Evolutionary conservation across 2,329 filamentous ascomycete genomes (phyloP), one percentile per base, ranked within the genome.

Genomic region (Cercospora citrullina): DNA sequence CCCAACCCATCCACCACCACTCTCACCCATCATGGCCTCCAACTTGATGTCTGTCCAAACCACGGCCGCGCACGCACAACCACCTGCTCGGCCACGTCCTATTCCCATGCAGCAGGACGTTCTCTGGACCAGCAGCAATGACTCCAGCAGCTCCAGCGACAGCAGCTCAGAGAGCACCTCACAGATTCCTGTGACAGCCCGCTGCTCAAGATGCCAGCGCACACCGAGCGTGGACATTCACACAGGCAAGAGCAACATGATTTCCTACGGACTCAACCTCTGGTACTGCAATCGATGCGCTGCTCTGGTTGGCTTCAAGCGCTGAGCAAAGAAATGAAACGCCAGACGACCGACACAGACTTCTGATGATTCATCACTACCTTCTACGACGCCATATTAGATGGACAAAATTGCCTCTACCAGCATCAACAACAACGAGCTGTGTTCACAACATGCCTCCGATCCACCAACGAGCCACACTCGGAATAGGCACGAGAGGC

Each of bases 221-320:
- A 76, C 76, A 8, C 71, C 74, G 18, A 78, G 76, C 71, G 59
- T 78, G 55, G 76, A 79, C 60, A 59, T 75, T 23, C 64, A 72
- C 58, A 77, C 76, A 5, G 76, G 77, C n/a, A 74, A 76, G 58
- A 73, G 71, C 63, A 79, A 78, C 71, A 80, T 80, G 78, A 67
- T 79, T 16, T 71, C 72, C 12, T 80, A 79, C 55, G 78, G 78
- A 9, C 71, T 79, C 18, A 80, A 80, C 55, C 72, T 75, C 36
- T 80, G 76, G 73, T 80, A 80, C 72, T 80, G 78, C 73, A 73
- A 66, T 16, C 72, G 78, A 28, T 80, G 78, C 65, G 78, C 78
- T 39, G 72, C 65, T 48, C 74, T 79, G 36, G 78, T 79, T n/a
- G 78, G 78, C 21, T 66, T 77, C 48, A 74, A 76, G 62, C 72